These are phyloP conservation scores for Xenosphaeropsis pyriputrescens DNA, from an alignment of 2,329 filamentous ascomycete species.

Conservation along the genomic window DNA sequence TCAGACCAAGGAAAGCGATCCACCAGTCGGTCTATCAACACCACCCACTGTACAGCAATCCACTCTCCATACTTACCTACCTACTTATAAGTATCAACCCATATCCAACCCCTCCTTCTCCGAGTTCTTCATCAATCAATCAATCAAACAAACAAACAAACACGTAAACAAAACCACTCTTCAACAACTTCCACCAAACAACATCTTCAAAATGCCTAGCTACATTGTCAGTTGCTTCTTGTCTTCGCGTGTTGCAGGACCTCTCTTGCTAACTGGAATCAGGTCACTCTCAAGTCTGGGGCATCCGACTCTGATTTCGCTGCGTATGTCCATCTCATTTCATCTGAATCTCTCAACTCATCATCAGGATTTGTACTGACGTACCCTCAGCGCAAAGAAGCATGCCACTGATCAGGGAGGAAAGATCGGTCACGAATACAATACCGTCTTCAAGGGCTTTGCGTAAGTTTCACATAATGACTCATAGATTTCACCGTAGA, in stretches of 20 bases:
- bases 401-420: slow-evolving; percentile 62
- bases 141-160: too few relatives aligned
- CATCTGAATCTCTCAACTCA: too few relatives aligned
- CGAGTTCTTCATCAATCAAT: too few relatives aligned
- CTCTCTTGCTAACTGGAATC: neutral
- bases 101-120: neutral
- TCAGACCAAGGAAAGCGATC: too few relatives aligned
- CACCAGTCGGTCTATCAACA: too few relatives aligned
- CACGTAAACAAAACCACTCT: neutral
- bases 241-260: neutral
- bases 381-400: slow-evolving; percentile 54
- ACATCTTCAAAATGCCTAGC: slow-evolving; percentile 6
- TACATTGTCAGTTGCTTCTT: slow-evolving; percentile 5
- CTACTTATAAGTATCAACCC: neutral
- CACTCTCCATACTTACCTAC: neutral
- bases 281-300: slow-evolving; percentile 72
- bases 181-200: neutral
- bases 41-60: too few relatives aligned
- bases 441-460: slow-evolving; percentile 75
- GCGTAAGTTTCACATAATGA: slow-evolving; percentile 45
- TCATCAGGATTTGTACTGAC: too few relatives aligned
- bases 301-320: slow-evolving; percentile 52
- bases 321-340: slow-evolving; percentile 30
- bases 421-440: slow-evolving; percentile 69
- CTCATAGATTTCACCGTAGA: neutral